A percentile compares a stretch with the other conserved stretches of the same genome.
phyloP scores from a whole-genome alignment of 2,329 filamentous ascomycete species.

The Rhynchosporium graminicola region DNA sequence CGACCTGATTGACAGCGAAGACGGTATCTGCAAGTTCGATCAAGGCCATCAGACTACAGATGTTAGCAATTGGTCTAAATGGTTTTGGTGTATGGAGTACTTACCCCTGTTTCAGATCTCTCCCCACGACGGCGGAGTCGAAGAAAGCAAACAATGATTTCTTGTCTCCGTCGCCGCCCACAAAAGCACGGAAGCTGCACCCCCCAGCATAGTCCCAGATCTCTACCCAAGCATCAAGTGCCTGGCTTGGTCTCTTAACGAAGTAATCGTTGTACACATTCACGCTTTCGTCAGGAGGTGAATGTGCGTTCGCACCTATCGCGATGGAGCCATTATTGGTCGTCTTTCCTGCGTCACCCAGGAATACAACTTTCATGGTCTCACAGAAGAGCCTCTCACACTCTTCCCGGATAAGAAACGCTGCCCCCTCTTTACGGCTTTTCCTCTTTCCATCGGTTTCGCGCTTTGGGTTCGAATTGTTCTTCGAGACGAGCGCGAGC shows the following conservation, averaged over 20 bases:
- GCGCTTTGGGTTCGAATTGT: conserved; percentile 32
- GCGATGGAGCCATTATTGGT: conserved; percentile 79
- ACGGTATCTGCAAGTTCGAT: conserved; percentile 83
- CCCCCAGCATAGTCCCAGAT: conserved; percentile 75
- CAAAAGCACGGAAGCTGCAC: conserved; percentile 82
- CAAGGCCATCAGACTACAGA: conserved; percentile 74
- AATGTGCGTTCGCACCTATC: conserved; percentile 70
- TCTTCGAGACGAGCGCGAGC: conserved; percentile 63
- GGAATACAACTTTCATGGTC: conserved; percentile 90
- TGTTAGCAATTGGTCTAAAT: conserved; percentile 37
- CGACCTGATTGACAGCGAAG: conserved; percentile 74
- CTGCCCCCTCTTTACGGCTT: conserved; percentile 81
- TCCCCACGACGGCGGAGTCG: conserved; percentile 68
- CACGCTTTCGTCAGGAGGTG: conserved; percentile 38
- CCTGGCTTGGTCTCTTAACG: conserved; percentile 29
- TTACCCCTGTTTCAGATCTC: conserved; percentile 86
- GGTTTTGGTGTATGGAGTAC: conserved; percentile 41
- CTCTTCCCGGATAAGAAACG: conserved; percentile 96
- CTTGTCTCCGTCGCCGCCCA: conserved; percentile 68
- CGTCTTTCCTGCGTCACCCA: conserved; percentile 87
- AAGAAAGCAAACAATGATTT: conserved; percentile 88
- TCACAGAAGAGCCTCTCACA: conserved; percentile 99
- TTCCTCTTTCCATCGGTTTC: conserved; percentile 40
- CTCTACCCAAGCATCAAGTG: conserved; percentile 41
- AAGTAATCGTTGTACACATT: conserved; percentile 35